These are phyloP conservation scores for Plantago ovata DNA, from an alignment of 257 asterid species.

Conservation along the genomic window DNA sequence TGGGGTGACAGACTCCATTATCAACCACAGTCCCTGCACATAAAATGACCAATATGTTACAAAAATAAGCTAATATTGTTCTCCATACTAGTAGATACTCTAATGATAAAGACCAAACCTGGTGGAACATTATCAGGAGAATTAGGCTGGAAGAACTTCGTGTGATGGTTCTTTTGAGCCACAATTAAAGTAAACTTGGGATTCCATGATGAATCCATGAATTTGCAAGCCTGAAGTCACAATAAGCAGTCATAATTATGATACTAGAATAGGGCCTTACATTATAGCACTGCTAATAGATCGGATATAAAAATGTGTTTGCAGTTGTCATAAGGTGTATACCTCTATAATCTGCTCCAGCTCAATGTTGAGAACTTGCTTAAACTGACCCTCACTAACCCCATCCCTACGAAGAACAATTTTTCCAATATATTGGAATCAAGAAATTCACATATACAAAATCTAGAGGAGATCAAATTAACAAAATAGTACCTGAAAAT, in stretches of 20 bases:
- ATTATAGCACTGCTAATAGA: too few relatives aligned
- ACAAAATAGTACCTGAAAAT: conserved; percentile 51
- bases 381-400: conserved; percentile 75
- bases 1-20: conserved; percentile 56
- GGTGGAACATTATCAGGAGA: conserved; percentile 62
- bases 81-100: background rate
- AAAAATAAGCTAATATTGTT: background rate
- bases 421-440: background rate
- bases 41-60: background rate
- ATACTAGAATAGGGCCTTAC: too few relatives aligned
- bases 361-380: conserved; percentile 63
- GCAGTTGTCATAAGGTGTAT: background rate
- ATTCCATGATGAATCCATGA: conserved; percentile 41
- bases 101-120: conserved; percentile 27
- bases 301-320: background rate
- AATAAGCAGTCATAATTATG: background rate
- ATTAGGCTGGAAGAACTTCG: conserved; percentile 51
- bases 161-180: conserved; percentile 79
- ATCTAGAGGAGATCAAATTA: background rate
- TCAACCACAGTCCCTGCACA: conserved; percentile 66
- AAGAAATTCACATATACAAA: background rate
- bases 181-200: conserved; percentile 59
- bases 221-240: conserved; percentile 54
- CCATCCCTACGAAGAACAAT: conserved; percentile 47
- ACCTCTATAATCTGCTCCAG: conserved; percentile 64